Base-by-base conservation (phyloP, 176 grass and related monocot genomes). In the Luzula sylvatica region DNA sequence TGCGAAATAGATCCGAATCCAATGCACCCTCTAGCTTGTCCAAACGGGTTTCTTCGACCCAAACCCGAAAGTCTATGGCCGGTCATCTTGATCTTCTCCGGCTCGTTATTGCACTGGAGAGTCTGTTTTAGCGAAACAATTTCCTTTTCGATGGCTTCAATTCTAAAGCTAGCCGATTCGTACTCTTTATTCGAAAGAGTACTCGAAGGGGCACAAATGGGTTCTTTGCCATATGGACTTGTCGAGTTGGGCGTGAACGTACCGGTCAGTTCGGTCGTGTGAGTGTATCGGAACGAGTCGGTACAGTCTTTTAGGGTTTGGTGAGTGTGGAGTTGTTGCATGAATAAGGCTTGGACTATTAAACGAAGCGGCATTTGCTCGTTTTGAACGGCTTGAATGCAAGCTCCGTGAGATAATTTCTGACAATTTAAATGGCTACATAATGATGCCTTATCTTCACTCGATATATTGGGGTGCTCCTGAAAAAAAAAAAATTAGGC, bases 321-420 rank as follows among this genome's bases (percentile, higher is more conserved):
- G 58, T 86, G 90, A 11, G 80, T 88, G 80, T 95, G 80, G 54
- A 88, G 21, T 75, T 95, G 90, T 75, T 88, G 90, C 23, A 88
- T 64, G 66, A 88, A 95, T 26, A 95, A 71, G 40, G 90, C 90
- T 82, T 95, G 90, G 27, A 95, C 78, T 56, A 95, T 88, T 9
- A 95, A 45, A 5, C 84, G 84, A 32, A 95, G 76, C 27, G 90
- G 90, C 90, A 95, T 88, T 52, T 76, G 70, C 46, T 88, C 81
- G 66, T 95, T 88, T 52, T 88, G 83, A 56, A 95, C 90, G 3
- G 90, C 90, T 16, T 88, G 67, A 43, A 95, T 69, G 67, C 90
- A 86, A 15, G 68, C 56, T 61, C 82, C 73, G 40, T 86, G 90
- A 3, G 90, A 95, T 46, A 95, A 63, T 56, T 86, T 88, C 53